Base-by-base conservation (phyloP, 306 rosid species). In the Carpinus fangiana region DNA sequence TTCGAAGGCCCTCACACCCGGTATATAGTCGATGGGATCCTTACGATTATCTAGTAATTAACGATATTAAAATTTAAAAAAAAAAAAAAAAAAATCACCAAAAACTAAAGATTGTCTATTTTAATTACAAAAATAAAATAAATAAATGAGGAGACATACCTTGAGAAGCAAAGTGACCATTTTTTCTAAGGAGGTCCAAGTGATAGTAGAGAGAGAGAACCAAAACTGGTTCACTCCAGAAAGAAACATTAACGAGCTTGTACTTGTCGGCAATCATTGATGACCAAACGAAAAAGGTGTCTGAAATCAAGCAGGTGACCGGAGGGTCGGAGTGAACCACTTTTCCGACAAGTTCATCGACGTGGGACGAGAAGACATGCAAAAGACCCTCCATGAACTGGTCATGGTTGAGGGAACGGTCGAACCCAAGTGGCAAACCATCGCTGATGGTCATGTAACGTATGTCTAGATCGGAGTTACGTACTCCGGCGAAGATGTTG, bases 221-320 rank as follows among this genome's bases (percentile, higher is more conserved):
- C 2, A 81, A 7, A 64, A 75, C 83, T 36, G 88, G 88, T 78
- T 81, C 60, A 45, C 85, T 84, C 88, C 88, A 84, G 73, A 84
- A 84, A 28, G 88, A 83, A 55, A 81, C 34, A 46, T 74, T 36
- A 46, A 78, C 54, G 56, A 85, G 83, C 8, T 81, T 78, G 38
- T 81, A 72, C 67, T 81, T 78, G 9, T 71, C 57, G 73, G 88
- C 81, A 45, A 81, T 70, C 67, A 31, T 26, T 0, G 75, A 36
- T 16, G 72, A 5, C 81, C 83, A 81, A 0, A 54, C 18, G 9
- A 52, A 64, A 45, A 85, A 85, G 20, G 83, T 78, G 41, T 85
- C 88, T 53, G 78, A 73, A n/a, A 85, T 75, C 73, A 85, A 41
- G 70, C 85, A 81, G 36, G 74, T 69, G 52, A 85, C n/a, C 7